Evolutionary conservation across 2,329 filamentous ascomycete species (phyloP).

Genomic region (Fusarium nelsonii): DNA sequence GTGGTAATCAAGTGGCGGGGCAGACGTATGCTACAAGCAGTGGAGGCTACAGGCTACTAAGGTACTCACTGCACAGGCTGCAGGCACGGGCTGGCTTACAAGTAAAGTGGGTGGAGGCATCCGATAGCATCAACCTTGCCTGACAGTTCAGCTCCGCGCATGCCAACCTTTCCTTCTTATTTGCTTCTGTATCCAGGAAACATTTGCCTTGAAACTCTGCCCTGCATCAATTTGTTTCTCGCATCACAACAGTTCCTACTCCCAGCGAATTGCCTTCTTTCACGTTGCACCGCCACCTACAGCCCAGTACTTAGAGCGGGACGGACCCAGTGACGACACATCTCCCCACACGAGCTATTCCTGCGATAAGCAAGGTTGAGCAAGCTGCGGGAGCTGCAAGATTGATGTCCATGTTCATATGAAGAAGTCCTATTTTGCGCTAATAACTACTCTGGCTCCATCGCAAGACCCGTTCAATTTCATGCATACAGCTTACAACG

Average conservation of each 20-base stretch:
- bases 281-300: slow-evolving; percentile 36
- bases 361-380: slow-evolving; percentile 19
- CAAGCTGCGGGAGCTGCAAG: slow-evolving; percentile 9
- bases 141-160: slow-evolving; percentile 33
- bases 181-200: slow-evolving; percentile 3
- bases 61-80: background rate
- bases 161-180: slow-evolving; percentile 18
- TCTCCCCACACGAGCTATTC: slow-evolving; percentile 35
- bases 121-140: slow-evolving; percentile 7
- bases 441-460: background rate
- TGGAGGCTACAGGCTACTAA: background rate
- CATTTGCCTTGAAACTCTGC: background rate
- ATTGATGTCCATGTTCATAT: background rate
- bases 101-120: slow-evolving; percentile 12
- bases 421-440: background rate
- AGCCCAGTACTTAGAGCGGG: slow-evolving; percentile 18
- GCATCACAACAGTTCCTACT: slow-evolving; percentile 4
- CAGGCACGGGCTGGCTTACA: background rate
- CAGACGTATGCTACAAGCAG: background rate
- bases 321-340: slow-evolving; percentile 47
- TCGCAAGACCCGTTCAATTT: background rate
- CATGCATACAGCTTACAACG: slow-evolving; percentile 20
- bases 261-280: slow-evolving; percentile 21
- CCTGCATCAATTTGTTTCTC: background rate
- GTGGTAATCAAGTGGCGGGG: slow-evolving; percentile 40